Evolutionary conservation across 176 grass and related monocot genomes (phyloP).

Genomic region (Cenchrus fungigraminus): DNA sequence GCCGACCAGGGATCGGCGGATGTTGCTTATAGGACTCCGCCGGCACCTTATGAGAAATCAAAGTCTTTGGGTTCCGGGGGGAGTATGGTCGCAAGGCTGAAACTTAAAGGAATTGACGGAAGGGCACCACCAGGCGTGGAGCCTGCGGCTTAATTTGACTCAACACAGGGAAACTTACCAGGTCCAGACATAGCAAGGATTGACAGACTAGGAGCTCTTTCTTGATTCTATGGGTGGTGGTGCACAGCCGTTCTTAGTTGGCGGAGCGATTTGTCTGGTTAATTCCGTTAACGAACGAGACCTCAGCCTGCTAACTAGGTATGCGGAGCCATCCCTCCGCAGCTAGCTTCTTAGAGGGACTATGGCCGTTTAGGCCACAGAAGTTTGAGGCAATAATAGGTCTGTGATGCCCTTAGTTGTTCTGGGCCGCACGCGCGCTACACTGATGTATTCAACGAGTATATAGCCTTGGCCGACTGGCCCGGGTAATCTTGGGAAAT

Average conservation of each 20-base stretch:
- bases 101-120: slow-evolving; percentile 41
- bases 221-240: too few relatives aligned
- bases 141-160: background rate
- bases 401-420: slow-evolving; percentile 90
- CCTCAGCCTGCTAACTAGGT: slow-evolving; percentile 83
- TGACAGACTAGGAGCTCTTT: too few relatives aligned
- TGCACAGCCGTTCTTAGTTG: too few relatives aligned
- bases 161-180: too few relatives aligned
- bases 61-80: slow-evolving; percentile 71
- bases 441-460: slow-evolving; percentile 88
- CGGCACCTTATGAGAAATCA: slow-evolving; percentile 90
- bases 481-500: slow-evolving; percentile 38
- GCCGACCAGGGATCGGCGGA: slow-evolving; percentile 56
- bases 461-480: slow-evolving; percentile 67
- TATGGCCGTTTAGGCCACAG: slow-evolving; percentile 63
- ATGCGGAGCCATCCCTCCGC: slow-evolving; percentile 67
- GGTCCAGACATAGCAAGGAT: too few relatives aligned
- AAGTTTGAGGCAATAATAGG: slow-evolving; percentile 87
- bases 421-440: slow-evolving; percentile 69
- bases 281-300: slow-evolving; percentile 78
- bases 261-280: slow-evolving; percentile 79
- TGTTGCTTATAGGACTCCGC: slow-evolving; percentile 77
- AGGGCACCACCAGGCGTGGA: slow-evolving; percentile 45
- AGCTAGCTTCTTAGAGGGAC: slow-evolving; percentile 89
- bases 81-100: slow-evolving; percentile 68